A percentile compares a stretch with the other conserved stretches of the same genome.
Conservation (phyloP, 129 eudicot species). For the Oenanthe sinensis region DNA sequence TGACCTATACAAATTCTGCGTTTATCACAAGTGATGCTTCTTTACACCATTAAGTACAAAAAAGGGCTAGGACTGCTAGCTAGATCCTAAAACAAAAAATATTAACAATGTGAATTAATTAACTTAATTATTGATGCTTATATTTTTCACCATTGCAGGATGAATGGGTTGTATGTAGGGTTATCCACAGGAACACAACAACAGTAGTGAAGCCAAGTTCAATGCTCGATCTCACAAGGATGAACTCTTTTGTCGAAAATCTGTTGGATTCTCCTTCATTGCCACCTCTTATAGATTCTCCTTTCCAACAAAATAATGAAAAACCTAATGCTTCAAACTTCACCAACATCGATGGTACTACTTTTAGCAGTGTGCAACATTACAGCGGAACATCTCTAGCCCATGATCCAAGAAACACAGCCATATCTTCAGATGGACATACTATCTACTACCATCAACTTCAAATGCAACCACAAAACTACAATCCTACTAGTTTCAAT, state of each 20-base stretch:
- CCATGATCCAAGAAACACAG: neutral
- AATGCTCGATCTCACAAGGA: slow-evolving; percentile 18
- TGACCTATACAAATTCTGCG: neutral
- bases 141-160: slow-evolving; percentile 24
- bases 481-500: neutral
- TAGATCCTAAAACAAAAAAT: neutral
- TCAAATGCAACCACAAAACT: slow-evolving; percentile 9
- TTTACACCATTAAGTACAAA: neutral
- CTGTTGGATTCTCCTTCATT: slow-evolving; percentile 38
- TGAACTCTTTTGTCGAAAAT: slow-evolving; percentile 56
- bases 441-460: neutral
- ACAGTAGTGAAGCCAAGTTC: slow-evolving; percentile 26
- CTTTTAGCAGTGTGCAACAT: slow-evolving; percentile 11
- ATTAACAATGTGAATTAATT: neutral
- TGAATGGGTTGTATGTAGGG: slow-evolving; percentile 72
- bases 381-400: slow-evolving; percentile 9
- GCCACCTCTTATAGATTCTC: slow-evolving; percentile 46
- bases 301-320: slow-evolving; percentile 10
- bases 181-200: slow-evolving; percentile 45
- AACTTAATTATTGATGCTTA: neutral
- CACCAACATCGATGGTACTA: slow-evolving; percentile 5
- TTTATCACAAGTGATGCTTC: neutral
- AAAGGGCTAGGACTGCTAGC: too few species aligned
- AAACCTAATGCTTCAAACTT: neutral
- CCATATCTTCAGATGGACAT: neutral